These are phyloP conservation scores for Candida ponderosae DNA, from an alignment of 805 yeast genomes.

Conservation along the genomic window DNA sequence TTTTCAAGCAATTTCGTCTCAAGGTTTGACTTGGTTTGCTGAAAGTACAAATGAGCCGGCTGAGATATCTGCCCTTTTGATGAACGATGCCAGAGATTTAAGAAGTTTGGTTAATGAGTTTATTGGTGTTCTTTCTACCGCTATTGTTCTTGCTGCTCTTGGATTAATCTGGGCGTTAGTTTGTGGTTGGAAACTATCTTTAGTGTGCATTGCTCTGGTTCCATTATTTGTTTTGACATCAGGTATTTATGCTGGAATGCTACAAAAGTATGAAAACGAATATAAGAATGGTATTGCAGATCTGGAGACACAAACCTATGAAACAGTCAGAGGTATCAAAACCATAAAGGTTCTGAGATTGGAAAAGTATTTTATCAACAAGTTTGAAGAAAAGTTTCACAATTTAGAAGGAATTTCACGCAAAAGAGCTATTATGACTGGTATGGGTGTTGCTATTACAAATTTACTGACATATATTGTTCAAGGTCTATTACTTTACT, in stretches of 20 bases:
- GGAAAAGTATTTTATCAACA: constrained; percentile 35
- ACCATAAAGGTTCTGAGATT: constrained; percentile 57
- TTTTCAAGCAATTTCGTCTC: constrained; percentile 41
- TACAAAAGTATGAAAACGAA: constrained; percentile 47
- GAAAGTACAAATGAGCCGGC: constrained; percentile 32
- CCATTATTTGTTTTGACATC: constrained; percentile 55
- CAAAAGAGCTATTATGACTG: constrained; percentile 51
- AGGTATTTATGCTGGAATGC: constrained; percentile 38
- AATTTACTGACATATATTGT: constrained; percentile 48
- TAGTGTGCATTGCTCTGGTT: constrained; percentile 72
- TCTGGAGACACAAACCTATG: constrained; percentile 44
- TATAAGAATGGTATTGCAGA: constrained; percentile 51
- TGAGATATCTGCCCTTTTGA: constrained; percentile 54
- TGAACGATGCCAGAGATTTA: constrained; percentile 79
- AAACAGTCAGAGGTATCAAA: constrained; percentile 48
- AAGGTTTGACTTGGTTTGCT: constrained; percentile 47
- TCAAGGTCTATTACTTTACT: constrained; percentile 69
- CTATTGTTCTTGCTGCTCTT: constrained; percentile 42
- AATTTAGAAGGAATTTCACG: constrained; percentile 32
- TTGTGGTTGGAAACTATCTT: constrained; percentile 79
- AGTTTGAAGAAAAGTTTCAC: constrained; percentile 25
- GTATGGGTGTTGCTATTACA: constrained; percentile 57
- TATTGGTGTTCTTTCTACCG: constrained; percentile 43
- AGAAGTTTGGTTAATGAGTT: constrained; percentile 59
- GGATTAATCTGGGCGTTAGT: constrained; percentile 76